phyloP scores from a whole-genome alignment of 2,329 filamentous ascomycete species.

The Thielaviopsis ethacetica region DNA sequence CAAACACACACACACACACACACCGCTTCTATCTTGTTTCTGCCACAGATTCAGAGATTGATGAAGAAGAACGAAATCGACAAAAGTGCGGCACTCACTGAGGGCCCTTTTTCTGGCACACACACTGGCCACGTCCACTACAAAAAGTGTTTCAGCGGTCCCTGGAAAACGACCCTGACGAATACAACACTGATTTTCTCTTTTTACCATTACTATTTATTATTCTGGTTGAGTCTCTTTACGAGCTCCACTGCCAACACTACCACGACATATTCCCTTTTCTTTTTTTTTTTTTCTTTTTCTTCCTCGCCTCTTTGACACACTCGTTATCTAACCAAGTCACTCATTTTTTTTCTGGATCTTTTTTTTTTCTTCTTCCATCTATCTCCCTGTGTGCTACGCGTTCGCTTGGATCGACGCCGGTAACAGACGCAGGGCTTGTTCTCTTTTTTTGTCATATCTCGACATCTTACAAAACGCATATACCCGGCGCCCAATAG shows the following conservation, averaged over 20 bases:
- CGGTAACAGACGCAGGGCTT: background rate
- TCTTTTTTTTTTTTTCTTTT: background rate
- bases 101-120: too few relatives aligned
- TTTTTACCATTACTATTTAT: too few relatives aligned
- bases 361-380: background rate
- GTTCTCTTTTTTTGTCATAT: background rate
- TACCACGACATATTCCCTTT: too few relatives aligned
- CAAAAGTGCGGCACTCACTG: too few relatives aligned
- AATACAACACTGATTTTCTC: background rate
- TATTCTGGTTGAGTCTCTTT: background rate
- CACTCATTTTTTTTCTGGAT: background rate
- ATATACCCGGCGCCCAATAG: background rate
- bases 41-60: background rate
- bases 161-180: slow-evolving; percentile 1
- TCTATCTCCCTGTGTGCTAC: too few relatives aligned
- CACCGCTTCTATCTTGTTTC: background rate
- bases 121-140: background rate
- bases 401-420: too few relatives aligned
- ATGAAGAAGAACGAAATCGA: too few relatives aligned
- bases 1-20: too few relatives aligned
- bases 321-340: background rate
- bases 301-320: background rate
- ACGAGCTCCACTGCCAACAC: too few relatives aligned
- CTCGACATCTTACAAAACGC: background rate
- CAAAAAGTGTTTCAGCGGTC: background rate